Percentiles rank a stretch among this genome's conserved stretches.
Conservation (phyloP, 2,329 filamentous ascomycete species). For the Ceratocystis ficicola region DNA sequence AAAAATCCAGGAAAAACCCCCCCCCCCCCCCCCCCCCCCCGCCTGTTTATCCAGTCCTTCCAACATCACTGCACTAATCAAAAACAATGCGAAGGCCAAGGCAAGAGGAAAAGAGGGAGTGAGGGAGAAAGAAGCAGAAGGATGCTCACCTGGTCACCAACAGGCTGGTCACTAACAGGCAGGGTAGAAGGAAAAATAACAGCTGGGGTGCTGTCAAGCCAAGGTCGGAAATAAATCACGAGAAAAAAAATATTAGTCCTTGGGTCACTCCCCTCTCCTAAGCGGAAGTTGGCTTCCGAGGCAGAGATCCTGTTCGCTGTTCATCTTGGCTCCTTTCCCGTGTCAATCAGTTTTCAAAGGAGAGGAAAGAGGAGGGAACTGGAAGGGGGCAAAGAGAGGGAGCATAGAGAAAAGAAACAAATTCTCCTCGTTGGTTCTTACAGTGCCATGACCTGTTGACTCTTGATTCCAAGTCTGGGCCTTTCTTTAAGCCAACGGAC, state of each 20-base stretch:
- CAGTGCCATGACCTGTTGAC: not conserved
- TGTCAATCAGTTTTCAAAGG: not conserved
- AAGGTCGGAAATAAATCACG: constrained; percentile 5
- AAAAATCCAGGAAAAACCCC: too few relatives aligned
- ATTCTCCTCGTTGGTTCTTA: not conserved
- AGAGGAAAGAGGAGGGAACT: not conserved
- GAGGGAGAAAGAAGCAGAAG: not conserved
- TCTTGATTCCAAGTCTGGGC: not conserved
- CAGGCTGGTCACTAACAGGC: not conserved
- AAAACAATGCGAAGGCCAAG: not conserved
- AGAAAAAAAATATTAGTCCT: not conserved
- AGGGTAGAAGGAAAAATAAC: not conserved
- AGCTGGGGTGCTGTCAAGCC: constrained; percentile 1
- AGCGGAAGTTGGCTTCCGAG: not conserved
- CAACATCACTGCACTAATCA: not conserved
- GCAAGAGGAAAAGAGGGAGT: not conserved
- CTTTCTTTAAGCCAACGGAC: not conserved
- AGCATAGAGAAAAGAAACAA: constrained; percentile 1
- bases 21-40: not conserved
- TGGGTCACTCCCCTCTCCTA: not conserved
- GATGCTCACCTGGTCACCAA: not conserved
- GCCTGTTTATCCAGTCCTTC: constrained; percentile 9
- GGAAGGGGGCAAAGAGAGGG: not conserved
- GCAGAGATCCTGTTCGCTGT: not conserved
- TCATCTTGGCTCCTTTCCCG: constrained; percentile 8